A percentile compares a stretch with the other conserved stretches of the same genome.
These are phyloP conservation scores for Penicillium sp. DNA, from an alignment of 2,329 filamentous ascomycete genomes.

Conservation along the genomic window DNA sequence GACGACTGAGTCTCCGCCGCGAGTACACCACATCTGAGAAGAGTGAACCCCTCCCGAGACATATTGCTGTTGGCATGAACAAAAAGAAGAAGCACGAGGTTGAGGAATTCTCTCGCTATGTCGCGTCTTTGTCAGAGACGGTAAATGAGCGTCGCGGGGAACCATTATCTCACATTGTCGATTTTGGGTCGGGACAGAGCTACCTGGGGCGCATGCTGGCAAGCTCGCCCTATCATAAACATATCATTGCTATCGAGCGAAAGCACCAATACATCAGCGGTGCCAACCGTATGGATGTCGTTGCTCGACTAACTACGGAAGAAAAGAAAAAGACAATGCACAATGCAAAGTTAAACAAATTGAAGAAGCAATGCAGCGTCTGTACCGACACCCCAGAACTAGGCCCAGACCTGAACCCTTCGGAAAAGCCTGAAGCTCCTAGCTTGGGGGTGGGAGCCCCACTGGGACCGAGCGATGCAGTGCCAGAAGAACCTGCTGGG, in stretches of 20 bases:
- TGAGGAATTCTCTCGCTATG: conserved; percentile 80
- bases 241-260: conserved; percentile 88
- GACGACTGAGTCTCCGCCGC: conserved; percentile 65
- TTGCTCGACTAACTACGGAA: conserved; percentile 70
- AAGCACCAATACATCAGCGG: conserved; percentile 81
- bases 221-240: conserved; percentile 77
- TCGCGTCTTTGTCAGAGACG: conserved; percentile 63
- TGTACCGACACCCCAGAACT: conserved; percentile 16
- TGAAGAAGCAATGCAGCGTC: conserved; percentile 49
- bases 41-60: conserved; percentile 59
- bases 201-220: conserved; percentile 88
- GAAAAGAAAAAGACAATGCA: conserved; percentile 65
- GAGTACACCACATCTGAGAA: conserved; percentile 49
- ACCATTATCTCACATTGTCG: conserved; percentile 78
- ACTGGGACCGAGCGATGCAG: conserved; percentile 1
- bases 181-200: conserved; percentile 96
- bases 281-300: conserved; percentile 79
- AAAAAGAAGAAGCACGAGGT: conserved; percentile 96
- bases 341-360: conserved; percentile 23
- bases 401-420: background rate
- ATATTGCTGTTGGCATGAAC: conserved; percentile 87
- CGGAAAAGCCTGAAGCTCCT: conserved; percentile 4
- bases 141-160: conserved; percentile 48
- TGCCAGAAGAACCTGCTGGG: conserved; percentile 8
- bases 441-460: conserved; percentile 2